These are phyloP conservation scores for Malassezia dermatis DNA, from an alignment of 1,284 basidiomycete genomes.

Conservation along the genomic window DNA sequence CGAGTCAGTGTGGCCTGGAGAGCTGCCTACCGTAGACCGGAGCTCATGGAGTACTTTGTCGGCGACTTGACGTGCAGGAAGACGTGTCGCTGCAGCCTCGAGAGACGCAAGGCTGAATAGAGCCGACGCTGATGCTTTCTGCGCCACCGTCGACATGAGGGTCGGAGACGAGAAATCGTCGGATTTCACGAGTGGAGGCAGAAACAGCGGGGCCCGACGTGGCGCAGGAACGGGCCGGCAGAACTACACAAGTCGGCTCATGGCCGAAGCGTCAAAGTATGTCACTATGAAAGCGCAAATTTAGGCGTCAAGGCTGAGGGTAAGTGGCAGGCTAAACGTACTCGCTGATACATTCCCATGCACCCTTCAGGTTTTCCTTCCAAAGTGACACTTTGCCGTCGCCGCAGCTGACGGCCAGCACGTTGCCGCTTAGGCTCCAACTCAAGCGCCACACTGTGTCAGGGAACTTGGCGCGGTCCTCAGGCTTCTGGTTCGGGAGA, in stretches of 20 bases:
- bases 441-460: conserved; percentile 78
- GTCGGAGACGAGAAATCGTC: neutral
- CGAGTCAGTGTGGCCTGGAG: neutral
- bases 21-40: conserved; percentile 7
- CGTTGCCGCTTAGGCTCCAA: conserved; percentile 92
- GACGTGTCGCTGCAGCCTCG: conserved; percentile 6
- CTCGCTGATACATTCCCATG: conserved; percentile 76
- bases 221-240: neutral
- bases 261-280: neutral
- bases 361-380: conserved; percentile 91
- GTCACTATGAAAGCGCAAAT: neutral
- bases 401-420: conserved; percentile 90
- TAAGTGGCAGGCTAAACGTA: conserved; percentile 3
- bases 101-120: conserved; percentile 13
- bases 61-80: conserved; percentile 4
- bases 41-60: conserved; percentile 2
- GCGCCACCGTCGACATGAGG: conserved; percentile 1
- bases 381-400: conserved; percentile 95
- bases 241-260: neutral
- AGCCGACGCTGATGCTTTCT: conserved; percentile 7
- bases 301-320: conserved; percentile 14
- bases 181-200: neutral
- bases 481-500: conserved; percentile 55
- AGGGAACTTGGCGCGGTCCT: conserved; percentile 29
- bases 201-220: neutral